A percentile compares a stretch with the other conserved stretches of the same genome.
These are phyloP conservation scores for Ramularia endophylla DNA, from an alignment of 2,329 filamentous ascomycete species.

Conservation along the genomic window DNA sequence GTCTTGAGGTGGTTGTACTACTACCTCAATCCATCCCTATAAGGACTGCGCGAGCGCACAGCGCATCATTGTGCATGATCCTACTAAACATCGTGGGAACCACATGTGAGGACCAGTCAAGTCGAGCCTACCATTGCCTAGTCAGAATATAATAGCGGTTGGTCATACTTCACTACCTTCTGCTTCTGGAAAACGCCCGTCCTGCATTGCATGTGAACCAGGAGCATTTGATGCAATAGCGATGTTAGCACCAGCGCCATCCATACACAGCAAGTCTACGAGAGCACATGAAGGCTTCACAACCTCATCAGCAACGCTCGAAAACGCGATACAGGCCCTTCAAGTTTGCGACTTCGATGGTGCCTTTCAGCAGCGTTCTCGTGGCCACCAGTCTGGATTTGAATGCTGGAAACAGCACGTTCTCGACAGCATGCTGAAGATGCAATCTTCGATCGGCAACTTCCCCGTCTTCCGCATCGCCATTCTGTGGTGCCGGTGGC, in stretches of 20 bases:
- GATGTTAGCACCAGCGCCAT: too few species aligned
- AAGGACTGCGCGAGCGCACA: too few species aligned
- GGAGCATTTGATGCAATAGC: background rate
- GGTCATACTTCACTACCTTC: too few species aligned
- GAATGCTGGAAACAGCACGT: conserved; percentile 85
- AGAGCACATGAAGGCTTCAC: background rate
- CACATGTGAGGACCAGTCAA: too few species aligned
- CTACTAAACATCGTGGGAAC: too few species aligned
- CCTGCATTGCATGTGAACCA: too few species aligned
- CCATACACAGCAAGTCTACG: conserved; percentile 1
- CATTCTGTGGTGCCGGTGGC: conserved; percentile 42
- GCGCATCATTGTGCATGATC: too few species aligned
- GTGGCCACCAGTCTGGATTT: conserved; percentile 79
- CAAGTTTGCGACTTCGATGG: conserved; percentile 33
- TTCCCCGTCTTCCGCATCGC: conserved; percentile 39
- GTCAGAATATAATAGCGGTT: too few species aligned
- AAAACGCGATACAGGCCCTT: conserved; percentile 32
- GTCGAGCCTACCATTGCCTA: too few species aligned
- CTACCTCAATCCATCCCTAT: too few species aligned
- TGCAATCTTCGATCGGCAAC: conserved; percentile 43
- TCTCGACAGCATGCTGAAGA: conserved; percentile 70
- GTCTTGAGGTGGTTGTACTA: too few species aligned
- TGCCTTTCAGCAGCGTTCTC: conserved; percentile 33
- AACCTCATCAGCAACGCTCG: conserved; percentile 23
- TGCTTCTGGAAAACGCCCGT: too few species aligned